Conservation (phyloP, 129 eudicot genomes). For the Oenanthe sinensis region DNA sequence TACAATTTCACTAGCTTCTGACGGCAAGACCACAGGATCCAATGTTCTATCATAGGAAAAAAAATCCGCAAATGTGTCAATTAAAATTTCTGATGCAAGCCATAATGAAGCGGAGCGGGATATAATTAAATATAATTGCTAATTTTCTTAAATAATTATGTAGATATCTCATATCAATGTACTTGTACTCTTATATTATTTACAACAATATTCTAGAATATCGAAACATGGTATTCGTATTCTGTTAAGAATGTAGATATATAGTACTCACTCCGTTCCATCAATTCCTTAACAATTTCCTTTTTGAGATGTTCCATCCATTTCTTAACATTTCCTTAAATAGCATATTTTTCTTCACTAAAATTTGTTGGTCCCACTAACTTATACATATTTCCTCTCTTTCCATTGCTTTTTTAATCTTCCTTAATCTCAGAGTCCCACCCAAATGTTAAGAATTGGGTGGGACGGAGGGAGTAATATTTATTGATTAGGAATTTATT, state of each 20-base stretch:
- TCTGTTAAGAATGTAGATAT: background rate
- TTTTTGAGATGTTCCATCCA: too few relatives aligned
- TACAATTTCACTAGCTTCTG: constrained; percentile 83
- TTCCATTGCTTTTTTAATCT: too few relatives aligned
- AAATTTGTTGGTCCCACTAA: too few relatives aligned
- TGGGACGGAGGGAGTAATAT: background rate
- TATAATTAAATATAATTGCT: background rate
- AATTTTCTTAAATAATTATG: background rate
- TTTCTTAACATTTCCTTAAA: too few relatives aligned
- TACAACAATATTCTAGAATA: background rate
- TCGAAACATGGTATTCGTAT: background rate
- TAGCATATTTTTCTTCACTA: too few relatives aligned
- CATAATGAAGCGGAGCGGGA: background rate
- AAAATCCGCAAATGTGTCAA: background rate
- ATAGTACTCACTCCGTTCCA: too few relatives aligned
- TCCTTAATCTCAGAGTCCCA: too few relatives aligned
- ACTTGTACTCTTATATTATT: background rate
- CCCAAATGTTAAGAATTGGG: too few relatives aligned
- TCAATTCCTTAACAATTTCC: too few relatives aligned
- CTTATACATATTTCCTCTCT: too few relatives aligned
- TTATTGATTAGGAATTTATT: background rate
- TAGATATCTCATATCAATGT: background rate
- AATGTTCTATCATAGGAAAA: constrained; percentile 44
- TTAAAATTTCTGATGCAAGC: background rate
- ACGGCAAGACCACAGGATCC: constrained; percentile 72